phyloP scores from a whole-genome alignment of 2,329 filamentous ascomycete genomes.

The Sporothrix sp. region DNA sequence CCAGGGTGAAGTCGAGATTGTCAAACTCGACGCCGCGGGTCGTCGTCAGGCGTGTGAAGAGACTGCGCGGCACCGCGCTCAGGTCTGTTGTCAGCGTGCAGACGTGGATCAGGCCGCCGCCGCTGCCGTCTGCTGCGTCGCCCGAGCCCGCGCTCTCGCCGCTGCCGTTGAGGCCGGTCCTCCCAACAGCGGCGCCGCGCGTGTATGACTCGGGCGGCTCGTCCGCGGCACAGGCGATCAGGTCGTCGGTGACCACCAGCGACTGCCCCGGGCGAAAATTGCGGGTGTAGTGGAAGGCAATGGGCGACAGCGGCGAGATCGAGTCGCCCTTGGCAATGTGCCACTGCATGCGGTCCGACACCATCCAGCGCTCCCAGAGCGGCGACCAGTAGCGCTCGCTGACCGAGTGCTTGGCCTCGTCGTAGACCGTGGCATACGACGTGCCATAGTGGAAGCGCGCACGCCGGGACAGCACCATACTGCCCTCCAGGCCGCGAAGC shows the following conservation, averaged over 20 bases:
- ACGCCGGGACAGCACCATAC: constrained; percentile 66
- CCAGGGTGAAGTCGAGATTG: constrained; percentile 70
- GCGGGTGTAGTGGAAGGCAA: constrained; percentile 77
- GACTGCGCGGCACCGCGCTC: constrained; percentile 59
- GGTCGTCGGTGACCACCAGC: constrained; percentile 67
- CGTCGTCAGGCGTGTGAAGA: constrained; percentile 68
- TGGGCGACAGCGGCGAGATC: constrained; percentile 61
- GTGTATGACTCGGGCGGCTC: constrained; percentile 51
- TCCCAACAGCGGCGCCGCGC: constrained; percentile 21
- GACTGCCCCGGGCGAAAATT: constrained; percentile 75
- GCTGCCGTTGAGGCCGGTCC: background rate
- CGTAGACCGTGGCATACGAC: constrained; percentile 71
- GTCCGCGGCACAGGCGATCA: constrained; percentile 66
- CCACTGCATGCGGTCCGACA: constrained; percentile 76
- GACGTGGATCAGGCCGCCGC: constrained; percentile 53
- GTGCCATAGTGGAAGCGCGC: constrained; percentile 72
- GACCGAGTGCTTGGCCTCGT: constrained; percentile 63
- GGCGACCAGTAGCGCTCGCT: constrained; percentile 71
- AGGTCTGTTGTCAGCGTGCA: constrained; percentile 75
- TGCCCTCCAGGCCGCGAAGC: constrained; percentile 63
- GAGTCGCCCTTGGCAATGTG: constrained; percentile 72
- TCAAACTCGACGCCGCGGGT: constrained; percentile 74
- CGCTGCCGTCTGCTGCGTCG: constrained; percentile 25
- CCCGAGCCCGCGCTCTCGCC: background rate
- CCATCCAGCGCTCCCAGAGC: constrained; percentile 75